Base-by-base conservation (phyloP, 2,329 filamentous ascomycete genomes). In the Pezicula rhizophila region DNA sequence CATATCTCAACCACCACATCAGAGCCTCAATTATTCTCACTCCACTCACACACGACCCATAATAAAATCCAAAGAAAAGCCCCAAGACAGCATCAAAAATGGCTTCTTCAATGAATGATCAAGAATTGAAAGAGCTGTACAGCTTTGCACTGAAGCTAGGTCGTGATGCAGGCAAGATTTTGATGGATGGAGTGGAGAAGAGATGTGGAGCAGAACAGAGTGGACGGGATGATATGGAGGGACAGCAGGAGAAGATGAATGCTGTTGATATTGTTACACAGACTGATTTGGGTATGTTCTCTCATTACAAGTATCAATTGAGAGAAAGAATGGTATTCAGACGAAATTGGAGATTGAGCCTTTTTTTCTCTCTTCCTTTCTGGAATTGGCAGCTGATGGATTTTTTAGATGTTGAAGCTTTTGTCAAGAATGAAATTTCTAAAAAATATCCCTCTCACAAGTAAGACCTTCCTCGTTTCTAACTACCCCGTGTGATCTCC, bases 191-290 rank as follows among this genome's bases (percentile, higher is more conserved):
- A 11, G 79, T 83, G n/a, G 72, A 77, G 54, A 64, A 73, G 53
- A 74, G 82, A 14, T 52, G 51, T 44, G 49, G 64, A 31, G 50
- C 41, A 18, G 50, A 37, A 17, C 33, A 52, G 48, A 46, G 59
- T 35, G 48, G 54, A 40, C 48, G 55, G 28, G 40, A 31, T 31
- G 28, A 56, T 34, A 50, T 54, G 50, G 58, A 61, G 45, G 60
- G 64, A 39, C 57, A 62, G 49, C 61, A 65, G 38, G 84, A 89
- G 66, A 91, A 91, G 64, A 82, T 87, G 56, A 89, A 79, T 61
- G 77, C 85, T 1, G 86, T 90, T 10, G 87, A 90, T 63, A 79
- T 90, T 53, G 86, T 90, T 17, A 90, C 85, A 8, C 79, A 89
- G 67, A 86, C 84, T 1, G 86, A 90, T 62, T 77, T 85, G 67